These are phyloP conservation scores for Tricholoma hemisulphureum DNA, from an alignment of 768 basidiomycete genomes.

Conservation along the genomic window DNA sequence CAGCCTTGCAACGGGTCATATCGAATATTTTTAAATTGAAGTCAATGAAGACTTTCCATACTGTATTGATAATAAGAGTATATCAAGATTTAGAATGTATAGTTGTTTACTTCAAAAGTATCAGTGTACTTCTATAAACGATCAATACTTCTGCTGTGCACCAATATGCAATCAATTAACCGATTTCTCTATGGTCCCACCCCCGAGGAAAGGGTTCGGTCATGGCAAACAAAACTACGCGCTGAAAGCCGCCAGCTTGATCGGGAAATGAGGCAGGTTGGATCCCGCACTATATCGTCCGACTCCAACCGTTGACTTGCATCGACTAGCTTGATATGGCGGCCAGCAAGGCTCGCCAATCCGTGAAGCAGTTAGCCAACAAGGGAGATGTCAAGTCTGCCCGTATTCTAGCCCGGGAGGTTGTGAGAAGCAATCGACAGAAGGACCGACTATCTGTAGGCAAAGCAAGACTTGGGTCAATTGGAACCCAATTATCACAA, in stretches of 20 bases:
- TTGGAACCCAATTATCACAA: conserved; percentile 84
- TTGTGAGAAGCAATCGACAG: conserved; percentile 94
- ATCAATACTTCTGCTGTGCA: neutral
- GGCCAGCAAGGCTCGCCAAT: conserved; percentile 72
- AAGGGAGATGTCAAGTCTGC: conserved; percentile 94
- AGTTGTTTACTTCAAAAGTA: neutral
- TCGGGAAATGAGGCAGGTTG: conserved; percentile 93
- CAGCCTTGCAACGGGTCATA: too few species aligned
- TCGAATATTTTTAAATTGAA: neutral
- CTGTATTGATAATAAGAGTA: too few species aligned
- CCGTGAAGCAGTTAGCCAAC: conserved; percentile 84
- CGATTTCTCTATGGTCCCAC: conserved; percentile 96
- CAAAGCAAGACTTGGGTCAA: conserved; percentile 91
- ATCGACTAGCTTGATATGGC: conserved; percentile 70
- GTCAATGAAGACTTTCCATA: neutral
- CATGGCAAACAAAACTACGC: conserved; percentile 89
- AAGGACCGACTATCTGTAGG: conserved; percentile 87
- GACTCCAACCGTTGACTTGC: conserved; percentile 18
- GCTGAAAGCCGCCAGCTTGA: conserved; percentile 81
- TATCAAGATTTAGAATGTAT: too few species aligned
- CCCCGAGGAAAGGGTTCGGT: conserved; percentile 87
- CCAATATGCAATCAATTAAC: conserved; percentile 79
- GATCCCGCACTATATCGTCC: conserved; percentile 22
- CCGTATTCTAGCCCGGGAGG: conserved; percentile 86
- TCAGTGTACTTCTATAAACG: neutral